A percentile compares a stretch with the other conserved stretches of the same genome.
Conservation (phyloP, 352 stramenopile genomes). For the Pilasporangium apinafurcum region DNA sequence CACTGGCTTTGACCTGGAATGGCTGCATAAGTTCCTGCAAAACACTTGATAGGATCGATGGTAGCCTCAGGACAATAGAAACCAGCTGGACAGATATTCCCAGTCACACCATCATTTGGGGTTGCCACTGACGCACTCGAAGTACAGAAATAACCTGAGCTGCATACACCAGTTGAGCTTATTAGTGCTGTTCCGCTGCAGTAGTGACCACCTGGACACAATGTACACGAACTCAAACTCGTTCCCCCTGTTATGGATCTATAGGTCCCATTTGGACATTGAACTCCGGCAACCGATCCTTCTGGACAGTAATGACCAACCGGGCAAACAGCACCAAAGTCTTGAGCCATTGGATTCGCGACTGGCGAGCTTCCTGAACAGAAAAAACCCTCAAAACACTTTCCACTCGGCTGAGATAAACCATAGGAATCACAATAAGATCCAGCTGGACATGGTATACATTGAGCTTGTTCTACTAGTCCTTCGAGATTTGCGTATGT, state of each 20-base stretch:
- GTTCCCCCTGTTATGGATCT: slow-evolving; percentile 35
- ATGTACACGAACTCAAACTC: slow-evolving; percentile 51
- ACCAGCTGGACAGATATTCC: slow-evolving; percentile 41
- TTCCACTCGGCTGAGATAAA: slow-evolving; percentile 32
- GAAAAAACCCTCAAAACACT: slow-evolving; percentile 61
- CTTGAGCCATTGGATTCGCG: slow-evolving; percentile 38
- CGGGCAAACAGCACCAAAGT: slow-evolving; percentile 57
- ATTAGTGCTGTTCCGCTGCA: slow-evolving; percentile 44
- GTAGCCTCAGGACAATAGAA: slow-evolving; percentile 55
- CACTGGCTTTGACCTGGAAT: slow-evolving; percentile 21
- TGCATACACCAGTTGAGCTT: slow-evolving; percentile 48
- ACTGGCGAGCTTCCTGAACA: slow-evolving; percentile 48
- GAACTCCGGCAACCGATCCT: slow-evolving; percentile 35
- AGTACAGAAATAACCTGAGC: slow-evolving; percentile 81
- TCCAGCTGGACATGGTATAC: slow-evolving; percentile 69
- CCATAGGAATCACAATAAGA: slow-evolving; percentile 88
- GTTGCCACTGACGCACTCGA: slow-evolving; percentile 28
- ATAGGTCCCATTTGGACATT: slow-evolving; percentile 64
- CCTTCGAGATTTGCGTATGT: slow-evolving; percentile 48
- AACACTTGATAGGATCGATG: slow-evolving; percentile 35
- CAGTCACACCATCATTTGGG: slow-evolving; percentile 36
- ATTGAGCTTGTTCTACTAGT: slow-evolving; percentile 68
- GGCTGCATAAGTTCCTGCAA: slow-evolving; percentile 27
- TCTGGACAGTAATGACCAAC: slow-evolving; percentile 66
- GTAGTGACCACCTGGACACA: slow-evolving; percentile 53